phyloP scores from a whole-genome alignment of 306 rosid genomes.

The Sechiopsis laciniata region DNA sequence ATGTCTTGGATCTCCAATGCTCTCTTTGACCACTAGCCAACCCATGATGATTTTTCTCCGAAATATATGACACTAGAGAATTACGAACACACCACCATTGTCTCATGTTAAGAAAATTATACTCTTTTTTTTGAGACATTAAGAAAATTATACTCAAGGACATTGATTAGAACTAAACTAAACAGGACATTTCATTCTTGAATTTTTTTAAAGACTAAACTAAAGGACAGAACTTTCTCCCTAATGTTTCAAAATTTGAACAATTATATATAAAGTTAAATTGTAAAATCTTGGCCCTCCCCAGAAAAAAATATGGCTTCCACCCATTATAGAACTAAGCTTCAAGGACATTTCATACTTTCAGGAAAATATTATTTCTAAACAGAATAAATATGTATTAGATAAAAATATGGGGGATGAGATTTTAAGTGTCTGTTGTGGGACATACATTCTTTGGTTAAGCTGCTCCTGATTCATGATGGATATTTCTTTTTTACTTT shows the following conservation, averaged over 20 bases:
- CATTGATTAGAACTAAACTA: too few relatives aligned
- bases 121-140: too few relatives aligned
- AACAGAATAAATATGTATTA: not conserved
- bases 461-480: slow-evolving; percentile 3
- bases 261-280: too few relatives aligned
- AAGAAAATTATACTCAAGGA: too few relatives aligned
- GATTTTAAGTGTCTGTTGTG: not conserved
- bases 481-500: slow-evolving; percentile 3
- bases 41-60: too few relatives aligned
- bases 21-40: too few relatives aligned
- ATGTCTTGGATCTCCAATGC: too few relatives aligned
- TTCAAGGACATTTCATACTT: not conserved
- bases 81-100: not conserved
- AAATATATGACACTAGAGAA: too few relatives aligned
- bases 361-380: not conserved
- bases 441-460: not conserved
- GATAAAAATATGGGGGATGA: not conserved
- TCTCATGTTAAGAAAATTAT: too few relatives aligned
- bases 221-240: too few relatives aligned
- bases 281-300: not conserved
- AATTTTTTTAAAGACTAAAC: too few relatives aligned
- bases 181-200: too few relatives aligned
- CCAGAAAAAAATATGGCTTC: not conserved
- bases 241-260: not conserved
- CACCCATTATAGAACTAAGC: not conserved